Evolutionary conservation across 768 basidiomycete genomes (phyloP).

Genomic region (Lactarius pseudohatsudake): DNA sequence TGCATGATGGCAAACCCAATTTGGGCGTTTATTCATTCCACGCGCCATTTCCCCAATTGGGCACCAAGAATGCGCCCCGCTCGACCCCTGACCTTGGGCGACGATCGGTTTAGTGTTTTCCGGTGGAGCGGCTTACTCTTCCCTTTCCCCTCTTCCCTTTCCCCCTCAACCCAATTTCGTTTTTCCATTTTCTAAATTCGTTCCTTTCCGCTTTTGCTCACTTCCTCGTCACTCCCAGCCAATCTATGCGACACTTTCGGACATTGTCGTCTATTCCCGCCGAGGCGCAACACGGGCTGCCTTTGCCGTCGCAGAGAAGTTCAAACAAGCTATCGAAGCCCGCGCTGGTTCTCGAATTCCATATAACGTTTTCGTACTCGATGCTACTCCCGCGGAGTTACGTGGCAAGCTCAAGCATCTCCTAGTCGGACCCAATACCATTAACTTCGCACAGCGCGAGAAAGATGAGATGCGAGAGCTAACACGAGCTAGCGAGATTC

Average conservation of each 20-base stretch:
- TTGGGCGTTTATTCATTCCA: not conserved
- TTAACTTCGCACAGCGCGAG: slow-evolving; percentile 82
- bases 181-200: slow-evolving; percentile 34
- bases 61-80: not conserved
- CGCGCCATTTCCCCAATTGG: slow-evolving; percentile 10
- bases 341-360: slow-evolving; percentile 41
- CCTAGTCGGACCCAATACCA: slow-evolving; percentile 56
- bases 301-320: slow-evolving; percentile 60
- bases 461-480: slow-evolving; percentile 88
- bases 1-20: slow-evolving; percentile 7
- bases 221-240: slow-evolving; percentile 45
- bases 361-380: slow-evolving; percentile 80
- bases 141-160: slow-evolving; percentile 8
- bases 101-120: slow-evolving; percentile 22
- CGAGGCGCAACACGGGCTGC: slow-evolving; percentile 56
- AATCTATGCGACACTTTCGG: slow-evolving; percentile 85
- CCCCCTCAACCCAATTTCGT: slow-evolving; percentile 32
- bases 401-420: slow-evolving; percentile 49
- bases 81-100: slow-evolving; percentile 18
- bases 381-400: slow-evolving; percentile 51
- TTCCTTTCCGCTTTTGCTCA: slow-evolving; percentile 10
- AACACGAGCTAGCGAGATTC: slow-evolving; percentile 79
- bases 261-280: slow-evolving; percentile 86
- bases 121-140: slow-evolving; percentile 19
- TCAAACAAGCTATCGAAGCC: slow-evolving; percentile 59